Percentiles rank a stretch among this genome's conserved stretches.
These are phyloP conservation scores for Penicillium sp. DNA, from an alignment of 2,329 filamentous ascomycete genomes.

Conservation along the genomic window DNA sequence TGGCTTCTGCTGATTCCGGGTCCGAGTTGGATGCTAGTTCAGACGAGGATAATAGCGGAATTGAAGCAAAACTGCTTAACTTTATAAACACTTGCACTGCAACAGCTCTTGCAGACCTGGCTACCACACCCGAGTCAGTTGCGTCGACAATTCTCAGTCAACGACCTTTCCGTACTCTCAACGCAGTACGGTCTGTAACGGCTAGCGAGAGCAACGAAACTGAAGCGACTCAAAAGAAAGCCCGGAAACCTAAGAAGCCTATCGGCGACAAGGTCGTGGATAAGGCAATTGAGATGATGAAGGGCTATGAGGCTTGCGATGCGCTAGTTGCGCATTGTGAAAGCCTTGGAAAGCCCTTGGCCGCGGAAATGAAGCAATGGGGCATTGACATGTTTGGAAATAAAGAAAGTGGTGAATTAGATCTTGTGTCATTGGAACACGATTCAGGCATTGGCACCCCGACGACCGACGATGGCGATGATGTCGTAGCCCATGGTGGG, in stretches of 20 bases:
- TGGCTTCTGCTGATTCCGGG: slow-evolving; percentile 46
- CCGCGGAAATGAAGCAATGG: slow-evolving; percentile 63
- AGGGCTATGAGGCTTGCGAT: slow-evolving; percentile 78
- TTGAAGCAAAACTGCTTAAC: slow-evolving; percentile 61
- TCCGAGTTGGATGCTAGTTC: slow-evolving; percentile 38
- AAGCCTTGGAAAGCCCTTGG: slow-evolving; percentile 63
- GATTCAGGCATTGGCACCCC: slow-evolving; percentile 67
- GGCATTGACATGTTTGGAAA: slow-evolving; percentile 62
- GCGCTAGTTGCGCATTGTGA: slow-evolving; percentile 75
- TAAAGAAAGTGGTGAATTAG: slow-evolving; percentile 56
- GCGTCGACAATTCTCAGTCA: slow-evolving; percentile 67
- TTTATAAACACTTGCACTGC: slow-evolving; percentile 79
- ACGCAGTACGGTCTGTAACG: slow-evolving; percentile 63
- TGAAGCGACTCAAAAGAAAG: slow-evolving; percentile 49
- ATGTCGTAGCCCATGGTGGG: slow-evolving; percentile 27
- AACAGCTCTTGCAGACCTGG: slow-evolving; percentile 76
- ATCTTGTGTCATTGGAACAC: slow-evolving; percentile 55
- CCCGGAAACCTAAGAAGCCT: slow-evolving; percentile 46
- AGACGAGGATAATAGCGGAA: slow-evolving; percentile 38
- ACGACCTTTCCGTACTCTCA: slow-evolving; percentile 68
- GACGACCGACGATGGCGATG: slow-evolving; percentile 45
- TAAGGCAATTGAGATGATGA: slow-evolving; percentile 67
- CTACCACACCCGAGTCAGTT: slow-evolving; percentile 65
- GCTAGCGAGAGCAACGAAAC: slow-evolving; percentile 36
- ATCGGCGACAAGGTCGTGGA: slow-evolving; percentile 66